Evolutionary conservation across 305 asterid species (phyloP).

Genomic region (Fraxinus paxiana): DNA sequence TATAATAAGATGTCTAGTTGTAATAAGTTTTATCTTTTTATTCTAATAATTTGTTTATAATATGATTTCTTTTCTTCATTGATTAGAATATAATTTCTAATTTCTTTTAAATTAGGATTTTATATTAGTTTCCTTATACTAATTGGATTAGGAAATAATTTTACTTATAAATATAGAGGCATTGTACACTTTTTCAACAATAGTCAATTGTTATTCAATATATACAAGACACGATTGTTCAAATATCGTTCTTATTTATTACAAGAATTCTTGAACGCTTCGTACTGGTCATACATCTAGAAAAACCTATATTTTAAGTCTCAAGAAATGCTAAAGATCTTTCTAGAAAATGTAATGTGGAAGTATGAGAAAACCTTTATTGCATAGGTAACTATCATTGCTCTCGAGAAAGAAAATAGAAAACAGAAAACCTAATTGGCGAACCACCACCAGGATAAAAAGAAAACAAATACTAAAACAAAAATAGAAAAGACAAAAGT

Average conservation of each 20-base stretch:
- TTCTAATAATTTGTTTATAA: too few species aligned
- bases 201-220: background rate
- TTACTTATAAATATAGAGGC: background rate
- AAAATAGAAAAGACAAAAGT: background rate
- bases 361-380: background rate
- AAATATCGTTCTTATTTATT: too few species aligned
- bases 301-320: background rate
- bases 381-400: background rate
- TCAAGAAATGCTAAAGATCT: background rate
- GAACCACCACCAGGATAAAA: background rate
- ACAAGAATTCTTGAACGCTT: background rate
- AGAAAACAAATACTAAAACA: background rate
- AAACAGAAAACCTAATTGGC: background rate
- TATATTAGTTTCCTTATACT: too few species aligned
- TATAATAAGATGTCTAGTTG: too few species aligned
- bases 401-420: background rate
- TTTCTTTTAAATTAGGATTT: too few species aligned
- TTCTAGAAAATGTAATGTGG: background rate
- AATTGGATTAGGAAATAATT: too few species aligned
- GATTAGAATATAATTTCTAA: too few species aligned
- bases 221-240: background rate
- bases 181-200: background rate
- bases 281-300: background rate
- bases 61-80: too few species aligned
- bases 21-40: too few species aligned